Evolutionary conservation across 768 basidiomycete species (phyloP).

Genomic region (Boletus fagicola): DNA sequence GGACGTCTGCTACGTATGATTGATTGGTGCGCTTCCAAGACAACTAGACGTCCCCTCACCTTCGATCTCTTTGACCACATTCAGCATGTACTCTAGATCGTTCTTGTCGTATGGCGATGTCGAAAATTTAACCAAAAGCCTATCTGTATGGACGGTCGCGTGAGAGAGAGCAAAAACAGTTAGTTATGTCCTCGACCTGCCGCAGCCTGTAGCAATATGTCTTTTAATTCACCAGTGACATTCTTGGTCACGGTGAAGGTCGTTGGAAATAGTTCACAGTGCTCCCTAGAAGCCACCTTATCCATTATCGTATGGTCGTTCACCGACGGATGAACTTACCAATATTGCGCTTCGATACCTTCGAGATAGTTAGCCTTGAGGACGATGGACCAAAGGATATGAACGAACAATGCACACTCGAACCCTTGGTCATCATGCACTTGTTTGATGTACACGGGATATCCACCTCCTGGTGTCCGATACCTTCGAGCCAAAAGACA

Average conservation of each 20-base stretch:
- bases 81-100: constrained; percentile 27
- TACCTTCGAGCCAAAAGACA: constrained; percentile 31
- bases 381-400: not conserved
- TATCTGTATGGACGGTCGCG: constrained; percentile 15
- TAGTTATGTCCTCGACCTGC: constrained; percentile 18
- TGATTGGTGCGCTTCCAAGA: not conserved
- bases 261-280: constrained; percentile 33
- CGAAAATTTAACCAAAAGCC: constrained; percentile 33
- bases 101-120: constrained; percentile 29
- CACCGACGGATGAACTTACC: constrained; percentile 15
- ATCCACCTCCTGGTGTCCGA: constrained; percentile 19
- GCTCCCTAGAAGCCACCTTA: constrained; percentile 19
- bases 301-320: not conserved
- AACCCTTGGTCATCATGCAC: constrained; percentile 9
- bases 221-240: constrained; percentile 20
- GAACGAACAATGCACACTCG: constrained; percentile 26
- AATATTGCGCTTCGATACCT: constrained; percentile 32
- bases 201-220: constrained; percentile 28
- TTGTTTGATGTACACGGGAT: constrained; percentile 24
- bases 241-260: constrained; percentile 20
- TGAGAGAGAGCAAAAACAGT: not conserved
- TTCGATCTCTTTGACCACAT: constrained; percentile 30
- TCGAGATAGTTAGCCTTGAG: not conserved
- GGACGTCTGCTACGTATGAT: constrained; percentile 7
- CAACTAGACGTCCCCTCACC: constrained; percentile 4